Evolutionary conservation across 108 stramenopile genomes (phyloP).

Genomic region (Pseudonitzschia multiseries): DNA sequence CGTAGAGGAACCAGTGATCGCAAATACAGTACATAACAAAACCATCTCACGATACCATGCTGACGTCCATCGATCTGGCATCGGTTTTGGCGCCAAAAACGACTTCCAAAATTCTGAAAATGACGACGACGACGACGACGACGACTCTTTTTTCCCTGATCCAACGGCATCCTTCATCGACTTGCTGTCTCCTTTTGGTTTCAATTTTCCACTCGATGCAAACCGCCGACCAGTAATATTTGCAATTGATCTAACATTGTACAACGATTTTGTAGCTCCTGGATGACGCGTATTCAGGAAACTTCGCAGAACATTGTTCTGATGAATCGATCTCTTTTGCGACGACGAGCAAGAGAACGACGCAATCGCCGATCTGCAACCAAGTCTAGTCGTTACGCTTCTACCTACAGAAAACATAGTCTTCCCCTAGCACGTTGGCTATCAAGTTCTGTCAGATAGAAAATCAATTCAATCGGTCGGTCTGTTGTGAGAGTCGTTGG

Average conservation of each 20-base stretch:
- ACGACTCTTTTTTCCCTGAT: not conserved
- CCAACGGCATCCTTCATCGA: not conserved
- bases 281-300: not conserved
- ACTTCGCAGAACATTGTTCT: not conserved
- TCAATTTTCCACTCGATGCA: not conserved
- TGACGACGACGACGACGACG: not conserved
- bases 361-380: not conserved
- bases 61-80: conserved; percentile 67
- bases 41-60: conserved; percentile 74
- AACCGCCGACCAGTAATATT: not conserved
- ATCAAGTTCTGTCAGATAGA: too few relatives aligned
- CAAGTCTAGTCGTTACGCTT: not conserved
- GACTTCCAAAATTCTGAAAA: conserved; percentile 24
- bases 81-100: conserved; percentile 70
- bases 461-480: too few relatives aligned
- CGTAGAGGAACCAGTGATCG: conserved; percentile 80
- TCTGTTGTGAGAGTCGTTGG: too few relatives aligned
- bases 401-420: not conserved
- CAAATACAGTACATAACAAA: conserved; percentile 83
- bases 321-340: not conserved
- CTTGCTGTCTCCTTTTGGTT: not conserved
- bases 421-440: too few relatives aligned
- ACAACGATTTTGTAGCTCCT: not conserved
- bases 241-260: not conserved
- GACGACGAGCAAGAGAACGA: not conserved